Evolutionary conservation across 345 rosid species (phyloP).

Genomic region (Moringa oleifera): DNA sequence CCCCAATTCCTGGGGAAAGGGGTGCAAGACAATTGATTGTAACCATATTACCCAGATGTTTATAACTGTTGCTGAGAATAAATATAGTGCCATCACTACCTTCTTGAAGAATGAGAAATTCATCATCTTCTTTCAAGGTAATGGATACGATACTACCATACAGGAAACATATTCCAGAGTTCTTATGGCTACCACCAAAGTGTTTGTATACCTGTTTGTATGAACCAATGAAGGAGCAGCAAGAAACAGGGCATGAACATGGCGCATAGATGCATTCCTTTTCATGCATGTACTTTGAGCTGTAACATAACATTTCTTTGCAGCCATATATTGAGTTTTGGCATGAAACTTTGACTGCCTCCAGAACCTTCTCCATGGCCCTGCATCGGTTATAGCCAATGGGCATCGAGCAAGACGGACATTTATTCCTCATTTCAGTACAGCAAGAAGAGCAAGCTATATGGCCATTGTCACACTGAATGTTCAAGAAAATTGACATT

Average conservation of each 20-base stretch:
- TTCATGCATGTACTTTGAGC: slow-evolving; percentile 37
- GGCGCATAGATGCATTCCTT: slow-evolving; percentile 33
- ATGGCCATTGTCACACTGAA: slow-evolving; percentile 69
- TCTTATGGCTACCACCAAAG: slow-evolving; percentile 32
- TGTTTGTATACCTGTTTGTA: slow-evolving; percentile 32
- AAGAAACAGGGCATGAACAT: slow-evolving; percentile 45
- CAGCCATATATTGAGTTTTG: slow-evolving; percentile 45
- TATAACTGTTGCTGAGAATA: slow-evolving; percentile 10
- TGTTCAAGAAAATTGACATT: background rate
- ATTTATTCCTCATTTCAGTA: slow-evolving; percentile 35
- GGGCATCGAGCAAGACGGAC: slow-evolving; percentile 43
- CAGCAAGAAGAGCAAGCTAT: slow-evolving; percentile 53
- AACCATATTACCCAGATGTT: slow-evolving; percentile 16
- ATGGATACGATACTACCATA: background rate
- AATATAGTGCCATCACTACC: slow-evolving; percentile 17
- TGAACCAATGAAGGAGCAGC: slow-evolving; percentile 40
- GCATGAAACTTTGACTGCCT: slow-evolving; percentile 39
- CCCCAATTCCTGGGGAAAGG: background rate
- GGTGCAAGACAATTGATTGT: slow-evolving; percentile 24
- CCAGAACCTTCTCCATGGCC: slow-evolving; percentile 52
- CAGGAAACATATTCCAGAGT: slow-evolving; percentile 9
- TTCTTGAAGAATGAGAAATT: slow-evolving; percentile 27
- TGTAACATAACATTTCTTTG: slow-evolving; percentile 18
- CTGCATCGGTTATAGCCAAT: slow-evolving; percentile 53
- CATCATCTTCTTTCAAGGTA: slow-evolving; percentile 10